Conservation (phyloP, 2,329 filamentous ascomycete species). For the Hypoxylon sp. region DNA sequence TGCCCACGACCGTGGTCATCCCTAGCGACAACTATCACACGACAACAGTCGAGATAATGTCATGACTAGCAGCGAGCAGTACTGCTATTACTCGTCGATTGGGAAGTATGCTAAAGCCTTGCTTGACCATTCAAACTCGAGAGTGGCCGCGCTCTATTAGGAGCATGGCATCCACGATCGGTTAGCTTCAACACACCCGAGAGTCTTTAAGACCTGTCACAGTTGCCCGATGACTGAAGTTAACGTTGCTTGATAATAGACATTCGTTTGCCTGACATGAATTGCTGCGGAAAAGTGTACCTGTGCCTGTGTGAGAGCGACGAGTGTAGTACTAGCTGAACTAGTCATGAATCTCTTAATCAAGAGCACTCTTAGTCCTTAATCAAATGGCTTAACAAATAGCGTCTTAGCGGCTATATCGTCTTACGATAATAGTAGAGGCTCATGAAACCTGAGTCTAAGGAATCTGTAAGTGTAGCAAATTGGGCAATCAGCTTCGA, state of each 20-base stretch:
- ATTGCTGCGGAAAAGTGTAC: neutral
- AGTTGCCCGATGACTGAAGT: constrained; percentile 26
- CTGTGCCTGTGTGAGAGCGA: neutral
- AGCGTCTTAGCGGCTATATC: too few species aligned
- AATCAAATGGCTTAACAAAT: neutral
- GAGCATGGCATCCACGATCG: neutral
- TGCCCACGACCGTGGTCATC: constrained; percentile 1
- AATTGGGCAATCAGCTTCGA: constrained; percentile 7
- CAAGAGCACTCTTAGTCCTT: too few species aligned
- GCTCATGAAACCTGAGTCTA: too few species aligned
- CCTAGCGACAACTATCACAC: neutral
- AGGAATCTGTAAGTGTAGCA: too few species aligned
- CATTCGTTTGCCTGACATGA: constrained; percentile 35
- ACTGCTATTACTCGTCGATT: neutral
- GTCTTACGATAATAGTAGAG: too few species aligned
- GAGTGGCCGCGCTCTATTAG: constrained; percentile 6
- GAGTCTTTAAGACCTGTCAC: constrained; percentile 17
- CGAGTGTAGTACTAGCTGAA: neutral
- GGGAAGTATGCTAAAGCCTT: constrained; percentile 6
- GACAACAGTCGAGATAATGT: constrained; percentile 4
- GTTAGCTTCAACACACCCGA: constrained; percentile 4
- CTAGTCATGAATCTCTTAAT: too few species aligned
- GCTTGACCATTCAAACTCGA: constrained; percentile 1
- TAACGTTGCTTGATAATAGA: constrained; percentile 38
- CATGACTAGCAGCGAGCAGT: constrained; percentile 5